Evolutionary conservation across 108 stramenopile genomes (phyloP).

Genomic region (Stephanodiscus triporus): DNA sequence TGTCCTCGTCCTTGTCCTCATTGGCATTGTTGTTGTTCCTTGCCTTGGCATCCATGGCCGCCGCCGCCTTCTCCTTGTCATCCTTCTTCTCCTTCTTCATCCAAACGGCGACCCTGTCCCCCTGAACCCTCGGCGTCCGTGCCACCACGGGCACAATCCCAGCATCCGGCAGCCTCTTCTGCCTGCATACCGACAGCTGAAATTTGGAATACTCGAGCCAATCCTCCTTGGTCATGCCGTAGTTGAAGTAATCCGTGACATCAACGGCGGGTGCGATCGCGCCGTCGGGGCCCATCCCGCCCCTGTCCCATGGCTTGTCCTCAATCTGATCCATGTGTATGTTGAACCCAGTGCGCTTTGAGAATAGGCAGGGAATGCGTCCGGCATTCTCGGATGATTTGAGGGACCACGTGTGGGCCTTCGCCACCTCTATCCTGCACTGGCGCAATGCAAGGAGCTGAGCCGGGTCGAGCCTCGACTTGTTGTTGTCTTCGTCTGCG

Average conservation of each 20-base stretch:
- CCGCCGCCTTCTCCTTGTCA: conserved; percentile 36
- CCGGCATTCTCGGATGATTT: conserved; percentile 92
- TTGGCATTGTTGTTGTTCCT: conserved; percentile 32
- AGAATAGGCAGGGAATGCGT: conserved; percentile 86
- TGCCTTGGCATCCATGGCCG: neutral
- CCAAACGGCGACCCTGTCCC: conserved; percentile 68
- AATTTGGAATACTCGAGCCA: conserved; percentile 86
- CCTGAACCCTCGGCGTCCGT: conserved; percentile 63
- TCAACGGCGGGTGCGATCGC: conserved; percentile 67
- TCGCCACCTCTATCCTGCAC: conserved; percentile 80
- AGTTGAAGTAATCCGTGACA: conserved; percentile 89
- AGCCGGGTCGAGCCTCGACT: conserved; percentile 78
- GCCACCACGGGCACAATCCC: conserved; percentile 79
- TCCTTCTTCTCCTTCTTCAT: conserved; percentile 28
- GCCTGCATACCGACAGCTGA: conserved; percentile 72
- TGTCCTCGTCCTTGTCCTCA: conserved; percentile 29
- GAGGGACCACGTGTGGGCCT: conserved; percentile 58
- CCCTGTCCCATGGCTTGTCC: conserved; percentile 84
- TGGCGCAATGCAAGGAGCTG: conserved; percentile 76
- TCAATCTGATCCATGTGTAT: conserved; percentile 93
- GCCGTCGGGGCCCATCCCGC: neutral
- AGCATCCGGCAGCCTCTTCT: conserved; percentile 79
- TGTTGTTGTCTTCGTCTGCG: conserved; percentile 34
- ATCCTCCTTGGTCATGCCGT: conserved; percentile 81
- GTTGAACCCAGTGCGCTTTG: conserved; percentile 89